Evolutionary conservation across 441 rosid species (phyloP), one percentile per base, ranked within the genome.

Genomic region (Bocquillonia castaneifolia): DNA sequence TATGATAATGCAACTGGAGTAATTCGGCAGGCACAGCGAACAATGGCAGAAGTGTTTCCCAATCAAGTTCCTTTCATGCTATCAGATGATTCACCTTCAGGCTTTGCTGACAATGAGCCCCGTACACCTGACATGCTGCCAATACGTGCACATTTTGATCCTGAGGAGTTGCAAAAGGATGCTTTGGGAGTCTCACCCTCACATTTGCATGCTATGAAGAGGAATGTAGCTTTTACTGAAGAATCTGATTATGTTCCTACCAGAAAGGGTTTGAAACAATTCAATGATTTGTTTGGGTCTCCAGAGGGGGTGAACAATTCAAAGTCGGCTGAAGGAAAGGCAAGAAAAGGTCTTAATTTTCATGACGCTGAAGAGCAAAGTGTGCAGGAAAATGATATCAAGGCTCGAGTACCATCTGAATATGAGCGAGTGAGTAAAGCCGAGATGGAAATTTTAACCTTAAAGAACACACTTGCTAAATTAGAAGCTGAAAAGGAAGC

Each of bases 1-100:
- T 95, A 95, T 64, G 95, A 90, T 82, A 86, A 95, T 78, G 99
- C 99, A 1, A 94, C 97, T 0, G 96, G 92, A 52, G 97, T 80
- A 47, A 79, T 94, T 54, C 95, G 85, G 72, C 99, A 93, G 75
- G 96, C 96, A 61, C 99, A 93, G 70, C 77, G 78, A 73, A 84
- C 96, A 60, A 85, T 94, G 94, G 79, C 93, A 31, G 97, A 92
- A 83, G 98, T 88, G 15, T 90, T 92, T 76, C 98, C 99, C 15
- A 89, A 89, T 71, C 99, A 94, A 76, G 79, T 90, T 57, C 98
- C 94, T 34, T 69, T 75, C 69, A 74, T 64, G 74, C 62, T 83
- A 75, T 76, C 75, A 20, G 99, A 92, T 78, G 99, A 94, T 72
- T 80, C 81, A 1, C 86, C 85, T 51, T 76, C 77, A 53, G 81